A percentile compares a stretch with the other conserved stretches of the same genome.
These are phyloP conservation scores for Capsella bursapastoris DNA, from an alignment of 345 rosid species.

Conservation along the genomic window DNA sequence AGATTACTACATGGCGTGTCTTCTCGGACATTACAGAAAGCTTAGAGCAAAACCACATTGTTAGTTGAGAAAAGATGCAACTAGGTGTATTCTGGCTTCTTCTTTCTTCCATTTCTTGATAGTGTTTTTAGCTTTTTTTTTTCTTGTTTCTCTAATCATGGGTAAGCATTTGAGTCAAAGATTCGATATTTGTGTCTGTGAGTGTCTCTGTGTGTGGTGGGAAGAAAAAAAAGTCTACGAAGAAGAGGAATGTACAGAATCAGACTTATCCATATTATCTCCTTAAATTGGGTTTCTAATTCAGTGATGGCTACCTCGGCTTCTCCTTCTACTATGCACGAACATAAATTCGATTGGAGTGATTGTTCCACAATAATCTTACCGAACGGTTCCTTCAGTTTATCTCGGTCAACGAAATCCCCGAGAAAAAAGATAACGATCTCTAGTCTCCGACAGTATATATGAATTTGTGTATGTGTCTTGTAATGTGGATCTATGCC, in stretches of 20 bases:
- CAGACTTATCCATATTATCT: neutral
- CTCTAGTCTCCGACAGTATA: neutral
- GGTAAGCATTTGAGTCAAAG: conserved; percentile 31
- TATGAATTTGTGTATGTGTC: neutral
- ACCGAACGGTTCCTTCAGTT: too few species aligned
- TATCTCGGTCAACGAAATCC: too few species aligned
- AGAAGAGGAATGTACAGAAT: conserved; percentile 31
- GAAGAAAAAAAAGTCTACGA: conserved; percentile 4
- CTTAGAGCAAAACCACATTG: conserved; percentile 48
- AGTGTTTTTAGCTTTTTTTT: neutral
- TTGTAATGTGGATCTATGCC: conserved; percentile 9
- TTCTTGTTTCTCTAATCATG: neutral
- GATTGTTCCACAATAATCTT: too few species aligned
- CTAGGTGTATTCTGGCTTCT: conserved; percentile 36
- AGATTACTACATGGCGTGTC: conserved; percentile 91
- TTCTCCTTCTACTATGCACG: neutral
- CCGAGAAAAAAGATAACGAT: too few species aligned
- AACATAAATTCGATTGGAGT: too few species aligned
- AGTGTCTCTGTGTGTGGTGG: conserved; percentile 28
- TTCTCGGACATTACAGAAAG: conserved; percentile 72
- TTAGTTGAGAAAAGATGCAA: conserved; percentile 24
- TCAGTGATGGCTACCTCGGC: neutral
- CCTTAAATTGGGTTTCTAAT: neutral
- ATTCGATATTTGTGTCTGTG: conserved; percentile 14
- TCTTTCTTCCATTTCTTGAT: conserved; percentile 26